Conservation (phyloP, 805 yeast genomes). For the Clavispora santaluciae region DNA sequence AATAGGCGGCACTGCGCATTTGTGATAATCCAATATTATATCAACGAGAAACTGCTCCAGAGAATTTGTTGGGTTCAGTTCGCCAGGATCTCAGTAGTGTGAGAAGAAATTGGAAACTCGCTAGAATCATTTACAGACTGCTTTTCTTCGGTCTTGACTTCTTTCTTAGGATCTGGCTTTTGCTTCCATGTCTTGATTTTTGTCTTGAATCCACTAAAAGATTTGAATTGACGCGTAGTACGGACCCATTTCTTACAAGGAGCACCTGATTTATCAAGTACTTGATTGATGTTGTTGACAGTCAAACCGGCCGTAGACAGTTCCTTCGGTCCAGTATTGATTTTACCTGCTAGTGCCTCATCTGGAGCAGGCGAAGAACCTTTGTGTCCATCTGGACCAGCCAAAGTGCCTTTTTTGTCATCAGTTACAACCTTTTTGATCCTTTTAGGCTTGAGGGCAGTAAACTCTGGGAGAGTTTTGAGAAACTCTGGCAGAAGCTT, state of each 20-base stretch:
- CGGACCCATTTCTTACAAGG: conserved; percentile 34
- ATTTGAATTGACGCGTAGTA: conserved; percentile 32
- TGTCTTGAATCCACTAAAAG: conserved; percentile 40
- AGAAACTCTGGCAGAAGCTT: conserved; percentile 27
- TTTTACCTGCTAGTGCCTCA: conserved; percentile 20
- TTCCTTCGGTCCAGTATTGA: conserved; percentile 38
- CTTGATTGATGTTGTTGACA: conserved; percentile 28
- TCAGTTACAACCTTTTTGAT: conserved; percentile 29
- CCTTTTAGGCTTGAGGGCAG: conserved; percentile 23
- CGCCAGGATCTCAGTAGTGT: not conserved
- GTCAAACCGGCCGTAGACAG: conserved; percentile 38
- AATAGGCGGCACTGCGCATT: too few species aligned
- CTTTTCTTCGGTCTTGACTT: not conserved
- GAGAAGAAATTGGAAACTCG: not conserved
- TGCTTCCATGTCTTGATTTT: conserved; percentile 16
- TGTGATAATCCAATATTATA: too few species aligned
- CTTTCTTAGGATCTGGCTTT: not conserved
- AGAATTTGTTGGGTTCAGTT: not conserved
- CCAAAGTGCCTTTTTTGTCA: conserved; percentile 17
- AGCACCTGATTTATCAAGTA: conserved; percentile 33
- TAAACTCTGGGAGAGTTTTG: conserved; percentile 31
- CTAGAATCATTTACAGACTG: not conserved
- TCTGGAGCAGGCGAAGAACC: conserved; percentile 9
- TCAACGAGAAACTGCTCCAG: too few species aligned
- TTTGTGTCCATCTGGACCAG: not conserved